Base-by-base conservation (phyloP, 2,329 filamentous ascomycete species). In the Cladosporium austrohemisphaericum region DNA sequence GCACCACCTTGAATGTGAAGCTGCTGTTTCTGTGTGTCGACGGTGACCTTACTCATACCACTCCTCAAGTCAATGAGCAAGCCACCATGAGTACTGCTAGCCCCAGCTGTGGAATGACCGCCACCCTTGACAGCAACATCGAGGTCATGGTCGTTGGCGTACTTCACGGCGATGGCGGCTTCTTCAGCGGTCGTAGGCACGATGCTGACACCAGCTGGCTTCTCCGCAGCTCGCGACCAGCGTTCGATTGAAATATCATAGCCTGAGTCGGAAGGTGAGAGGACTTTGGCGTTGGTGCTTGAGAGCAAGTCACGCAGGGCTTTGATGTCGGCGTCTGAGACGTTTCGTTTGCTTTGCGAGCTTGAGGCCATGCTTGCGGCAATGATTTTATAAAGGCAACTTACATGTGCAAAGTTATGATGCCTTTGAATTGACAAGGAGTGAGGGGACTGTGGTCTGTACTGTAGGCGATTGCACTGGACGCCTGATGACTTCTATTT, bases 91-190 rank as follows among this genome's bases (percentile, higher is more conserved):
- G 73, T 73, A 1, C 75, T 76, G 2, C 73, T 74, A 2, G 73
- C 68, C 5, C 76, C 77, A 1, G 71, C 70, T 1, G 78, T 78
- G 1, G 75, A 77, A 61, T 83, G 79, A 0, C 78, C 77, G 14
- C 80, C 79, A 11, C 79, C 75, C 50, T 72, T 71, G 28, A 81
- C 74, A 0, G 74, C 76, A 49, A 82, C 69, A 37, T 76, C 71
- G 32, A 81, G 68, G 4, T 60, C 58, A 38, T 75, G 60, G 11
- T 68, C 57, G 1, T 62, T 65, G 19, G 74, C 73, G 54, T 75
- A 77, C 20, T 68, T 65, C 37, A 80, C 59, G 0, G 69, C 67
- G 5, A 67, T 61, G 18, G 69, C 67, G 26, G 74, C 65, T 52
- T 77, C 72, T 10, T 67, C 59, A 1, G 63, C 54, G 0, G 67